phyloP scores from a whole-genome alignment of 805 yeast species.

The Wickerhamiella spandovensis region DNA sequence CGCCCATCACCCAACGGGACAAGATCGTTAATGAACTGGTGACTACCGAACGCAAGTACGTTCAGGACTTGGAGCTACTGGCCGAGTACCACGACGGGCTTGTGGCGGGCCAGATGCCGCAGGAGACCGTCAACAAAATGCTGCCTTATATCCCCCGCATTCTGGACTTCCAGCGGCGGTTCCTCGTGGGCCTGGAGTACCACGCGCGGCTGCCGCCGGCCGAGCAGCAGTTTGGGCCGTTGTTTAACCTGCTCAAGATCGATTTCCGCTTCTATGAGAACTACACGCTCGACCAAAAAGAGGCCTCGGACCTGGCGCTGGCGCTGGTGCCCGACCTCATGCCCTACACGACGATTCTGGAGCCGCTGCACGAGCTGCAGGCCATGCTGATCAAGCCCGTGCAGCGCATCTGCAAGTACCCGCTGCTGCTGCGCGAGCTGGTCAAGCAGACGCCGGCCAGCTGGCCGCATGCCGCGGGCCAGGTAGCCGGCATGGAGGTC shows the following conservation, averaged over 20 bases:
- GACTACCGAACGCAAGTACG: conserved; percentile 85
- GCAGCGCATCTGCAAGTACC: conserved; percentile 92
- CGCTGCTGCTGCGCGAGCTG: conserved; percentile 59
- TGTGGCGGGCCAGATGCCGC: conserved; percentile 50
- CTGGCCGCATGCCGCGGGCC: conserved; percentile 49
- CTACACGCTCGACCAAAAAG: conserved; percentile 82
- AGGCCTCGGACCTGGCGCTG: conserved; percentile 68
- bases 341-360: conserved; percentile 47
- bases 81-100: conserved; percentile 56
- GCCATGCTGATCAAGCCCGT: conserved; percentile 86
- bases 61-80: conserved; percentile 74
- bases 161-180: conserved; percentile 83
- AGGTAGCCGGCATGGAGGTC: conserved; percentile 54
- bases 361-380: conserved; percentile 79
- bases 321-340: conserved; percentile 44
- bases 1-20: conserved; percentile 33
- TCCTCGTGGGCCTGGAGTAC: conserved; percentile 78
- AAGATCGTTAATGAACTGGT: conserved; percentile 75
- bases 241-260: conserved; percentile 72
- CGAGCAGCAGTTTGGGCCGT: conserved; percentile 77
- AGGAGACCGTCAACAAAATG: conserved; percentile 65
- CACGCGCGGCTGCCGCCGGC: conserved; percentile 62
- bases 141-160: conserved; percentile 78
- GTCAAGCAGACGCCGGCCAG: conserved; percentile 45
- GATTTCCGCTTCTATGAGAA: conserved; percentile 86